Conservation (phyloP, 768 basidiomycete genomes). For the Leccinum imitatum region DNA sequence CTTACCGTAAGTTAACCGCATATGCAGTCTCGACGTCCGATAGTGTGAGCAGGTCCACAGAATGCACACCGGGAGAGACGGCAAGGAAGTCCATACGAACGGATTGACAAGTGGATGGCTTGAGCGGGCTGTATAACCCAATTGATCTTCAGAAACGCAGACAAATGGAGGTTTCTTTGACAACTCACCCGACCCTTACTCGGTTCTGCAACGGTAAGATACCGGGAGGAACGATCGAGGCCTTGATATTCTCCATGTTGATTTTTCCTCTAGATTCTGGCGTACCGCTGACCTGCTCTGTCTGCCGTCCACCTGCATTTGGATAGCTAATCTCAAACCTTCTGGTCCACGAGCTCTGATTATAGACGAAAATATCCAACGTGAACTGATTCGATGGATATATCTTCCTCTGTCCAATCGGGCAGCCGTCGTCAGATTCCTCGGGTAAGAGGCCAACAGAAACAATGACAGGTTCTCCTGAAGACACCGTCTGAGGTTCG, state of each 20-base stretch:
- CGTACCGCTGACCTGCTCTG: conserved; percentile 27
- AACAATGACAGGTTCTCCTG: conserved; percentile 63
- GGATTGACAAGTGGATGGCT: conserved; percentile 81
- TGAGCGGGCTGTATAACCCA: conserved; percentile 55
- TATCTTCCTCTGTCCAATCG: conserved; percentile 45
- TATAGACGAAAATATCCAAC: conserved; percentile 86
- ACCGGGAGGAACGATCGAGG: conserved; percentile 46
- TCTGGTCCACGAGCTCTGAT: conserved; percentile 72
- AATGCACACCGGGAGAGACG: conserved; percentile 75
- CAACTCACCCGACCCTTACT: conserved; percentile 73
- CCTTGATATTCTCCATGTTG: conserved; percentile 28
- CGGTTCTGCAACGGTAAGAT: conserved; percentile 76
- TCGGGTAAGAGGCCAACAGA: conserved; percentile 56
- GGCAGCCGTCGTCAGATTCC: conserved; percentile 14
- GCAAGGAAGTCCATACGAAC: conserved; percentile 86
- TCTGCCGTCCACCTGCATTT: conserved; percentile 47
- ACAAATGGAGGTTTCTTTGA: not conserved
- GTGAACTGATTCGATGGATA: conserved; percentile 75
- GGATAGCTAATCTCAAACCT: conserved; percentile 76
- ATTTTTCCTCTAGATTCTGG: conserved; percentile 21
- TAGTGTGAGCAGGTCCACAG: conserved; percentile 67
- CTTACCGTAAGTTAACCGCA: conserved; percentile 71
- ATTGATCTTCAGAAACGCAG: conserved; percentile 2
- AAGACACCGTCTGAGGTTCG: conserved; percentile 11
- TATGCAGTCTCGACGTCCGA: conserved; percentile 75